These are phyloP conservation scores for Boletus tylopilopsis DNA, from an alignment of 768 basidiomycete species.

Conservation along the genomic window DNA sequence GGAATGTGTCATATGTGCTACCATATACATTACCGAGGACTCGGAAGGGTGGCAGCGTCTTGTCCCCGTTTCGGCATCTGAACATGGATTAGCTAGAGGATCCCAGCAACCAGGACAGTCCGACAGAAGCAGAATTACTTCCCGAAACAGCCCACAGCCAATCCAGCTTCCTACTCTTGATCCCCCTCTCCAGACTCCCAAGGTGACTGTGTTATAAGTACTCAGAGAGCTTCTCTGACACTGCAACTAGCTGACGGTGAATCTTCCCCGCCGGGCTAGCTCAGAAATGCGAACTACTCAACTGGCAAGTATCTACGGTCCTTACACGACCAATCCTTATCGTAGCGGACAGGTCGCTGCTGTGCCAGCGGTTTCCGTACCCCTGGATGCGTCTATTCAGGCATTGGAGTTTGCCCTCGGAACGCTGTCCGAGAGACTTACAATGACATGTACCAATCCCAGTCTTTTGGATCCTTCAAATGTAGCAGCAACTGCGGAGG, in stretches of 20 bases:
- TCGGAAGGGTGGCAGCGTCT: conserved; percentile 47
- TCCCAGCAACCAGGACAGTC: conserved; percentile 5
- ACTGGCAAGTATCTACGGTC: conserved; percentile 8
- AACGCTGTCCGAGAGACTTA: conserved; percentile 48
- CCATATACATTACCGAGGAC: conserved; percentile 58
- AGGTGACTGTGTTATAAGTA: conserved; percentile 18
- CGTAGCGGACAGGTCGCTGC: conserved; percentile 14
- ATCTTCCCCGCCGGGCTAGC: conserved; percentile 12
- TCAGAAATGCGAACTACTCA: conserved; percentile 18
- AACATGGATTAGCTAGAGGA: not conserved
- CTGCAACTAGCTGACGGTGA: conserved; percentile 17
- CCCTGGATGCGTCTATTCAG: conserved; percentile 33
- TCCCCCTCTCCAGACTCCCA: conserved; percentile 25
- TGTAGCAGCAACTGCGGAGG: conserved; percentile 61
- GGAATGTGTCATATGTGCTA: conserved; percentile 79
- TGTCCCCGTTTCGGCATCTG: conserved; percentile 25
- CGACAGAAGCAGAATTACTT: conserved; percentile 11
- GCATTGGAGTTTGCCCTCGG: conserved; percentile 54
- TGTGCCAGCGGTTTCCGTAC: conserved; percentile 7
- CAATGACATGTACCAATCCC: conserved; percentile 37
- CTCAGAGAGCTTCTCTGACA: conserved; percentile 2
- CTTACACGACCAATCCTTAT: conserved; percentile 3
- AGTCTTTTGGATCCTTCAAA: conserved; percentile 41
- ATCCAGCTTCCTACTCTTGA: conserved; percentile 33
- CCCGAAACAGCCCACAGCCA: conserved; percentile 26